Percentiles rank a stretch among this genome's conserved stretches.
Conservation (phyloP, 331 rosid genomes). For the Prunus yedoensis region DNA sequence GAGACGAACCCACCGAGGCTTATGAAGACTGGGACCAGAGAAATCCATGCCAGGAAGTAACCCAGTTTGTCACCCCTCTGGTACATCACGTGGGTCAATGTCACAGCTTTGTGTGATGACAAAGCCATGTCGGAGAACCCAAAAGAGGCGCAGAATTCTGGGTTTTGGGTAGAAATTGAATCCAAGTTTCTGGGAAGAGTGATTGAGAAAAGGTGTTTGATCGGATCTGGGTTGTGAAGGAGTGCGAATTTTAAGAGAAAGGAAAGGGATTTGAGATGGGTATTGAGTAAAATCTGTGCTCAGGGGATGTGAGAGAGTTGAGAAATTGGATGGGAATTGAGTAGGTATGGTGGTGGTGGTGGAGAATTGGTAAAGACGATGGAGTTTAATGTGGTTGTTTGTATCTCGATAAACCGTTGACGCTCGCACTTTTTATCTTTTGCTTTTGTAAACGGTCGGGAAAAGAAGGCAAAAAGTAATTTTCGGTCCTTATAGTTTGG, state of each 20-base stretch:
- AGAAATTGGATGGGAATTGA: neutral
- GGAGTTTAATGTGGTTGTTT: neutral
- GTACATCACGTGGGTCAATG: constrained; percentile 50
- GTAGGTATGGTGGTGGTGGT: neutral
- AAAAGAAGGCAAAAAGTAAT: neutral
- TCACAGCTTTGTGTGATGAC: constrained; percentile 43
- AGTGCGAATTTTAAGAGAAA: neutral
- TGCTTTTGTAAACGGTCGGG: neutral
- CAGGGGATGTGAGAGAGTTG: neutral
- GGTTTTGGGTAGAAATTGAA: neutral
- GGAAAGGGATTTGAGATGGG: neutral
- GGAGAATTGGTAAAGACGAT: neutral
- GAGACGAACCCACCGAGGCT: constrained; percentile 79
- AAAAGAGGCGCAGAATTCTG: neutral
- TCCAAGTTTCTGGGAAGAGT: neutral
- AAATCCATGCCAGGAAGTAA: constrained; percentile 55
- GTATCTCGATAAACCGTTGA: constrained; percentile 18
- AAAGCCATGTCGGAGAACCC: constrained; percentile 5
- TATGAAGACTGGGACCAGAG: constrained; percentile 66
- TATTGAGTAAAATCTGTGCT: no score
- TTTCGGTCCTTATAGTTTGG: no score
- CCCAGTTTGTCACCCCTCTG: constrained; percentile 48
- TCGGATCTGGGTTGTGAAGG: constrained; percentile 4
- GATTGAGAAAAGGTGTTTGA: neutral
- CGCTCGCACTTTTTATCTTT: neutral